A percentile compares a stretch with the other conserved stretches of the same genome.
phyloP scores from a whole-genome alignment of 345 rosid species.

The Euphorbia tirucalli region DNA sequence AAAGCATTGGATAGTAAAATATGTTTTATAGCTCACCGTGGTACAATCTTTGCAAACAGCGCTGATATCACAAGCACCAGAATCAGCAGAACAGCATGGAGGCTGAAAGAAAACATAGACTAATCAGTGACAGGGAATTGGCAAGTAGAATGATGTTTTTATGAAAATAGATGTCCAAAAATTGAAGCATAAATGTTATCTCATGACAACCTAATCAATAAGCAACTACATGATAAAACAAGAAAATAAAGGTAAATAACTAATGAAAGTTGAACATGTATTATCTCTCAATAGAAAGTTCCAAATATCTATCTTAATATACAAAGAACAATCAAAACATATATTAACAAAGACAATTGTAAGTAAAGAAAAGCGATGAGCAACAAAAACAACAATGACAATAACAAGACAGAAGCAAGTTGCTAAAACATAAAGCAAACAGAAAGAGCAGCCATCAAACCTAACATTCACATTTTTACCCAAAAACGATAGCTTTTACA shows the following conservation, averaged over 20 bases:
- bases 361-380: not conserved
- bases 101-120: slow-evolving; percentile 40
- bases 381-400: not conserved
- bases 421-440: not conserved
- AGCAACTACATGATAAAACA: not conserved
- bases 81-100: slow-evolving; percentile 75
- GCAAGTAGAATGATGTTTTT: not conserved
- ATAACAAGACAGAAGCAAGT: not conserved
- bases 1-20: not conserved
- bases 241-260: not conserved
- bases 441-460: not conserved
- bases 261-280: not conserved
- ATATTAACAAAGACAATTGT: not conserved
- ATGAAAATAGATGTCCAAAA: not conserved
- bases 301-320: not conserved
- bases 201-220: not conserved
- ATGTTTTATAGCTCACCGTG: slow-evolving; percentile 53
- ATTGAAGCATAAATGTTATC: not conserved
- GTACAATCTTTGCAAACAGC: slow-evolving; percentile 91
- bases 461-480: not conserved
- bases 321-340: not conserved
- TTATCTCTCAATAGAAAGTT: not conserved
- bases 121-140: not conserved
- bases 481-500: not conserved
- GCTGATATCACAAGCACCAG: slow-evolving; percentile 54